Percentiles rank a stretch among this genome's conserved stretches.
Evolutionary conservation across 441 rosid genomes (phyloP).

Genomic region (Pelargonium fulgidum): DNA sequence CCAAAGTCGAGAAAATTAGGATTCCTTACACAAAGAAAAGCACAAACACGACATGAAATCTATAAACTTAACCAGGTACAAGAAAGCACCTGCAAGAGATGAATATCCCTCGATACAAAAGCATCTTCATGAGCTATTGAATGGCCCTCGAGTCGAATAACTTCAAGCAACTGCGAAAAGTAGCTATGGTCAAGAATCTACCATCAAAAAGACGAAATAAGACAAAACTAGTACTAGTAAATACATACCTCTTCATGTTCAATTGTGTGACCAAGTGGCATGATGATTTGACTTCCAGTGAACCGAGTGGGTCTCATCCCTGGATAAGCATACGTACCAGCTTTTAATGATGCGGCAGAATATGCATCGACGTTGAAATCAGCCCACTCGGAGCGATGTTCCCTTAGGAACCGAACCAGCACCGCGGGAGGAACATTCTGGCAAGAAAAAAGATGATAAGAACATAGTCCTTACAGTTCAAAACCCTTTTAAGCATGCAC

Average conservation of each 20-base stretch:
- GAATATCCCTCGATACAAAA: conserved; percentile 77
- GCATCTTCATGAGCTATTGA: conserved; percentile 86
- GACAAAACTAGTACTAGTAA: conserved; percentile 6
- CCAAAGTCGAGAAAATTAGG: conserved; percentile 1
- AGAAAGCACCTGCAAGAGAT: conserved; percentile 76
- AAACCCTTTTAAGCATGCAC: no score
- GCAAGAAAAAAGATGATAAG: conserved; percentile 11
- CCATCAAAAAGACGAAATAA: background rate
- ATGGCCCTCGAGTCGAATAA: conserved; percentile 91
- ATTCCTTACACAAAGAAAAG: background rate
- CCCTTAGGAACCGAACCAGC: conserved; percentile 83
- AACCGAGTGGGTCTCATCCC: conserved; percentile 89
- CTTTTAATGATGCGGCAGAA: conserved; percentile 74
- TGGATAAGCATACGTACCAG: conserved; percentile 73
- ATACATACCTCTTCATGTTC: conserved; percentile 85
- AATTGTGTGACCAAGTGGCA: conserved; percentile 95
- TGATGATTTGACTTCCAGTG: conserved; percentile 86
- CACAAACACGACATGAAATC: background rate
- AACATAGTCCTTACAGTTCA: background rate
- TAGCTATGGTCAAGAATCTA: conserved; percentile 11
- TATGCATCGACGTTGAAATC: conserved; percentile 96
- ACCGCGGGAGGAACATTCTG: conserved; percentile 95
- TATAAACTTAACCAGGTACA: background rate
- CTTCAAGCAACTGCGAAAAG: conserved; percentile 69
- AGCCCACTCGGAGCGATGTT: conserved; percentile 98